Percentiles rank a stretch among this genome's conserved stretches.
phyloP scores from a whole-genome alignment of 2,329 filamentous ascomycete species.

The Talaromyces sp. region DNA sequence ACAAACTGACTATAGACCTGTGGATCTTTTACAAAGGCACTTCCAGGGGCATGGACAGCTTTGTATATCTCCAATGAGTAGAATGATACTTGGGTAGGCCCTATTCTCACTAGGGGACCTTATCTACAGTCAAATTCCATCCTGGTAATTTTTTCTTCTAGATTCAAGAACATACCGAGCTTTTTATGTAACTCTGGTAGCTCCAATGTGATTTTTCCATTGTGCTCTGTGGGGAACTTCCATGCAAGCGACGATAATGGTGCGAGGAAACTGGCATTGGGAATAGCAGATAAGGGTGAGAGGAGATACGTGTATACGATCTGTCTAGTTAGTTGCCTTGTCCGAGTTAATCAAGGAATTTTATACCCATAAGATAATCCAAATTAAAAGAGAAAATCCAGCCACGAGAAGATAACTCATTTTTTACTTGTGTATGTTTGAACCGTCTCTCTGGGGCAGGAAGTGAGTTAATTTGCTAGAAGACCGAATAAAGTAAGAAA shows the following conservation, averaged over 20 bases:
- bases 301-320: not conserved
- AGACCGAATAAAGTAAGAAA: no score
- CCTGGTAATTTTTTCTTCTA: not conserved
- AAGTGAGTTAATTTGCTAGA: no score
- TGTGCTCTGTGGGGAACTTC: not conserved
- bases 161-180: not conserved
- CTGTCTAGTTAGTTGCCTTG: not conserved
- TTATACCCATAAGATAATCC: no score
- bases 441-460: no score
- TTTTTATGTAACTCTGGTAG: slow-evolving; percentile 1
- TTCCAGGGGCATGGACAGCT: not conserved
- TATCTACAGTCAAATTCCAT: not conserved
- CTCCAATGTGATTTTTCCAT: not conserved
- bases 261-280: not conserved
- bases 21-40: slow-evolving; percentile 2
- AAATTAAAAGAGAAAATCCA: no score
- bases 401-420: no score
- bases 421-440: no score
- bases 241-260: not conserved
- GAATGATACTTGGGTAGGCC: not conserved
- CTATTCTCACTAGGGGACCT: not conserved
- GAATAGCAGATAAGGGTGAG: not conserved
- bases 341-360: no score
- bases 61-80: not conserved
- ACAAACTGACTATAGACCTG: not conserved